These are phyloP conservation scores for Alnus glutinosa DNA, from an alignment of 306 rosid species.

Conservation along the genomic window DNA sequence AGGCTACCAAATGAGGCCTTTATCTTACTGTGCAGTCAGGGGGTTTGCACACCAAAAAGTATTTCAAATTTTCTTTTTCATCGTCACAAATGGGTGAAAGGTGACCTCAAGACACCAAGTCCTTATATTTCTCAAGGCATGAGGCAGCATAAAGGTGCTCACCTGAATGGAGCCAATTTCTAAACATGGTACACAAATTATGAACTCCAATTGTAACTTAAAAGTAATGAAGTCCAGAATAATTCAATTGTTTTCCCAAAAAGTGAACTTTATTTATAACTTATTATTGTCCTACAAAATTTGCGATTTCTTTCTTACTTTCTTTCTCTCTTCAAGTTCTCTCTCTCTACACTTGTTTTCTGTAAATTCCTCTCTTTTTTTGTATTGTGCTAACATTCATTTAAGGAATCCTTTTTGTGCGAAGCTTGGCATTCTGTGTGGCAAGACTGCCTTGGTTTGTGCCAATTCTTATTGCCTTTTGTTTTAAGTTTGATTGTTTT, in stretches of 20 bases:
- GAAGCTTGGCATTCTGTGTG: conserved; percentile 13
- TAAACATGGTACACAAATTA: no score
- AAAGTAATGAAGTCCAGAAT: no score
- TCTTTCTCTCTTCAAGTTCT: neutral
- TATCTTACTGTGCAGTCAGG: no score
- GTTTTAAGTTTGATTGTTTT: neutral
- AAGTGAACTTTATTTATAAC: no score
- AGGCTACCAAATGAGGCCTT: neutral
- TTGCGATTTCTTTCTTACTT: neutral
- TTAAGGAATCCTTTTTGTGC: conserved; percentile 1
- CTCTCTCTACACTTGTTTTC: neutral
- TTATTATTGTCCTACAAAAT: no score
- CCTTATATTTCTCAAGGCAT: neutral
- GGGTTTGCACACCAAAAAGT: neutral
- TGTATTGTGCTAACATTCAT: neutral
- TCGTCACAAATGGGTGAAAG: neutral
- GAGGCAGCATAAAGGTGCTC: neutral
- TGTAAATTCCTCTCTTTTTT: neutral
- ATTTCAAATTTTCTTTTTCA: neutral
- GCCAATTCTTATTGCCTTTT: conserved; percentile 11
- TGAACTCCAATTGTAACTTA: no score
- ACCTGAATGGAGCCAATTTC: neutral
- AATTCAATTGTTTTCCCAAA: no score
- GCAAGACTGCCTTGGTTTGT: conserved; percentile 1
- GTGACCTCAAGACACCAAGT: neutral